These are phyloP conservation scores for Suillus sp. DNA, from an alignment of 768 basidiomycete species.

Conservation along the genomic window DNA sequence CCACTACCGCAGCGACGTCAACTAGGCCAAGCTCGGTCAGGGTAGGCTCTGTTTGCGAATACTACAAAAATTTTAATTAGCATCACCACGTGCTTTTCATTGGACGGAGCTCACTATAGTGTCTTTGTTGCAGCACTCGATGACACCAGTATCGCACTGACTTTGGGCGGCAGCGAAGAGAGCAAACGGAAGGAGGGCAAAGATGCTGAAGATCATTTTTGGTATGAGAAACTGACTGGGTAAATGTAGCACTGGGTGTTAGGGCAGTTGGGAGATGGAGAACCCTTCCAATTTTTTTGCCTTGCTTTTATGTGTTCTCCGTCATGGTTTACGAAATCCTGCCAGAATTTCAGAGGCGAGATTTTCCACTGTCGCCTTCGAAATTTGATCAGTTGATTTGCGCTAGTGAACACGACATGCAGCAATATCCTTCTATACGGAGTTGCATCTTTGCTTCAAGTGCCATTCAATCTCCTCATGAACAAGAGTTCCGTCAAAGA, in stretches of 20 bases:
- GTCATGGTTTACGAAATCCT: neutral
- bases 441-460: neutral
- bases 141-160: conserved; percentile 8
- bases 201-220: conserved; percentile 1
- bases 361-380: neutral
- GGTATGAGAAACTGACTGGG: neutral
- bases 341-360: neutral
- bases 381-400: neutral
- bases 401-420: neutral
- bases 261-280: neutral
- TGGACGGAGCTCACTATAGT: neutral
- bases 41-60: neutral
- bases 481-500: neutral
- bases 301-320: neutral
- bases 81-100: neutral
- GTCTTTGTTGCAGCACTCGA: conserved; percentile 1
- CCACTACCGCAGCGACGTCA: neutral
- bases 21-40: neutral
- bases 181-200: neutral
- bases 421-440: neutral
- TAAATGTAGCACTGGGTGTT: neutral
- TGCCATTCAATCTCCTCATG: neutral
- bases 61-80: neutral
- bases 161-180: neutral
- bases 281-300: neutral